Base-by-base conservation (phyloP, 345 rosid species). In the Populus ilicifolia region DNA sequence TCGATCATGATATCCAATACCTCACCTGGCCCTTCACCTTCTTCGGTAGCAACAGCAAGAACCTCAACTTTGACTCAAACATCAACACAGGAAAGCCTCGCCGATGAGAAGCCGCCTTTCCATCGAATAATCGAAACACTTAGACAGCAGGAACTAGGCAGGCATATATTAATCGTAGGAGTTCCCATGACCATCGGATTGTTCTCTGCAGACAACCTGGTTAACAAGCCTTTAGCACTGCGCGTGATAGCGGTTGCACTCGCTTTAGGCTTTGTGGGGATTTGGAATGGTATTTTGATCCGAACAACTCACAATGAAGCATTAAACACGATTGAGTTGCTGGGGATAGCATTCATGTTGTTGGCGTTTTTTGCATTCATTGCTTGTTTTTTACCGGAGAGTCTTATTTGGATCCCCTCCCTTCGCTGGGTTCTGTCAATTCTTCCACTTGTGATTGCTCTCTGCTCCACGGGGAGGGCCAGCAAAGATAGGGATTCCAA, bases 201-300 rank as follows among this genome's bases (percentile, higher is more conserved):
- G 29, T 39, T 25, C 39, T 9, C 74, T 12, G 8, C 56, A 52
- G 6, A 29, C 25, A 43, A 43, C 5, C 8, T 1, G 44, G 72
- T 14, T 8, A 18, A 38, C 25, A 41, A 8, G 21, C 18, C 73
- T 11, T 2, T 12, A 17, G 21, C 13, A 0, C 17, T 59, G 36
- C 27, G 6, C 66, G 0, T 62, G 21, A 63, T 23, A 1, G 44
- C 41, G 6, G 2, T 73, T 18, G 41, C 74, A 6, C 59, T 81
- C 18, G 46, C 71, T 0, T 8, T 77, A 5, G 80, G 83, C 1
- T 44, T 72, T 27, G 36, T 67, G 2, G 73, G 67, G 5, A 44
- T 54, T 1, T 81, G 70, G 77, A 67, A 67, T 18, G 74, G 75
- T 17, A 59, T 72, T 21, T n/a, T 81, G 36, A 50, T 81, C n/a